A percentile compares a stretch with the other conserved stretches of the same genome.
These are phyloP conservation scores for Penicillium sp. DNA, from an alignment of 2,329 filamentous ascomycete genomes.

Conservation along the genomic window DNA sequence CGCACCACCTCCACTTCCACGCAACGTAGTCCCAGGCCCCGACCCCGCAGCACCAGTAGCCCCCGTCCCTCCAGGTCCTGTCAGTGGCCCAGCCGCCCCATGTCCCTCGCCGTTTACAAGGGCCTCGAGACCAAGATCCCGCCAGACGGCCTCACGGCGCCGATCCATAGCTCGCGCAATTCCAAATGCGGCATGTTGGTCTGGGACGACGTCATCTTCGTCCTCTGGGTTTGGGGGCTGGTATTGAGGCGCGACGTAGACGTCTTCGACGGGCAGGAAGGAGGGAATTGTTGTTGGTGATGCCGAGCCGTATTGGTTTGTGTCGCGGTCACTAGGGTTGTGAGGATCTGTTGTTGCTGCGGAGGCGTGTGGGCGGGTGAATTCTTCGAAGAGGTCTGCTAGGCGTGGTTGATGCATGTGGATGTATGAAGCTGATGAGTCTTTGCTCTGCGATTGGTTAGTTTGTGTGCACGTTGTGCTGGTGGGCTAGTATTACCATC, in stretches of 20 bases:
- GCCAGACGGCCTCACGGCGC: conserved; percentile 57
- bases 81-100: conserved; percentile 14
- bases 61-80: conserved; percentile 25
- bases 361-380: conserved; percentile 47
- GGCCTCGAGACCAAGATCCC: conserved; percentile 58
- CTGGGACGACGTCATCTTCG: conserved; percentile 67
- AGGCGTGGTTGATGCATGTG: conserved; percentile 52
- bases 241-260: conserved; percentile 61
- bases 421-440: conserved; percentile 51
- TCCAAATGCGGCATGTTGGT: conserved; percentile 68
- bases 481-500: not conserved
- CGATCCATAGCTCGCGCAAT: conserved; percentile 63
- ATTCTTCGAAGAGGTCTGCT: conserved; percentile 54
- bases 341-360: conserved; percentile 14
- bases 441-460: conserved; percentile 45
- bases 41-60: conserved; percentile 14
- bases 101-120: conserved; percentile 44
- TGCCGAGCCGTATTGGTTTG: conserved; percentile 29
- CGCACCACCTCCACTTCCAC: conserved; percentile 21
- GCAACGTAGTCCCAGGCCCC: conserved; percentile 18
- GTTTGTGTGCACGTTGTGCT: conserved; percentile 3
- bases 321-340: conserved; percentile 15
- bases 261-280: conserved; percentile 58
- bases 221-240: conserved; percentile 67
- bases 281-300: conserved; percentile 39